Base-by-base conservation (phyloP, 352 stramenopile genomes). In the Globisporangium perplexum region DNA sequence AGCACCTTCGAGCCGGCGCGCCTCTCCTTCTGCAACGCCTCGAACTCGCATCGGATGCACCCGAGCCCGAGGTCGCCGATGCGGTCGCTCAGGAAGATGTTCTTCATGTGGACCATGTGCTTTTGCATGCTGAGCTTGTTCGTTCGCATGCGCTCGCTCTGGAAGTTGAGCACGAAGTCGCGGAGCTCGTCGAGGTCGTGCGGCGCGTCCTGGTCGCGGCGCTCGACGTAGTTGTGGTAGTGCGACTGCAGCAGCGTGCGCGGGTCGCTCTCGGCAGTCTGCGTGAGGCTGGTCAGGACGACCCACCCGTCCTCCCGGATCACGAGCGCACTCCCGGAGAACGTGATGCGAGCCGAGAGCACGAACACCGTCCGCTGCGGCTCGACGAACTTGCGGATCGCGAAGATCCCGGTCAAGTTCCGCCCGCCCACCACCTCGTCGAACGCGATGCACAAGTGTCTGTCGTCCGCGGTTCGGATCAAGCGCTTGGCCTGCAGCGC, bases 351-450 rank as follows among this genome's bases (percentile, higher is more conserved):
- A 4, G 38, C 17, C 1, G 50, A 17, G 1, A 47, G 26, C 4
- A 28, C 41, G 4, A 42, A 5, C 24, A 56, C 50, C 4, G 33
- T 56, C 5, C 24, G 50, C 4, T 39, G 24, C 12, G 17, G 31
- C 15, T 55, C 39, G 15, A 35, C 11, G 10, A 55, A 55, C 20
- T 33, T 47, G 28, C 36, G 17, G 36, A 55, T 35, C 11, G 28
- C 47, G 15, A 44, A 24, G 31, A 33, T 44, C 28, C 38, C 33
- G 22, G 8, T 38, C 11, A 53, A 44, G 24, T 44, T 33, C 14
- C 31, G 31, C 7, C 48, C 24, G 4, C 5, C 44, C 4, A 36
- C 44, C 23, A 18, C 3, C 23, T 31, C 47, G 1, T 42, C 24
- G 3, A 36, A 36, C n/a, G 17, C 20, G 6, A 49, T 43, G n/a